phyloP scores from a whole-genome alignment of 1,139 yeast species.

The Yamadazyma mexicana region DNA sequence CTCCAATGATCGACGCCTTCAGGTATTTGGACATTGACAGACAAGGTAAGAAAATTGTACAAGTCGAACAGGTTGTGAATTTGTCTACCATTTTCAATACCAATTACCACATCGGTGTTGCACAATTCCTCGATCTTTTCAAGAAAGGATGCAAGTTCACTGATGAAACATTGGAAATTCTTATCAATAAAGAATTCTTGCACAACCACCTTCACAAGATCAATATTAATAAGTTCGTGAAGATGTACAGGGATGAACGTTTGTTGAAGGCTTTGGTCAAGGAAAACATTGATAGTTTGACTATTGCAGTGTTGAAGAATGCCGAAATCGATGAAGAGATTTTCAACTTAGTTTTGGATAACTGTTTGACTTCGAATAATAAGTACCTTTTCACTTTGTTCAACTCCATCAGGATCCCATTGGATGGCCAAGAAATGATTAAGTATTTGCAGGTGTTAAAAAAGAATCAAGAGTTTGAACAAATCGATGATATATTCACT shows the following conservation, averaged over 20 bases:
- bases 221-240: conserved; percentile 24
- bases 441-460: conserved; percentile 8
- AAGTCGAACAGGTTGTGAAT: conserved; percentile 20
- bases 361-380: conserved; percentile 11
- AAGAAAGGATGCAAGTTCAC: conserved; percentile 31
- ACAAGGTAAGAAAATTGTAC: not conserved
- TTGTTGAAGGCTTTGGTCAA: conserved; percentile 24
- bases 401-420: not conserved
- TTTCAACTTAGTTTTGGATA: conserved; percentile 7
- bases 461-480: conserved; percentile 8
- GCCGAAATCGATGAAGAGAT: conserved; percentile 9
- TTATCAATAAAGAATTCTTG: conserved; percentile 32
- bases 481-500: conserved; percentile 6
- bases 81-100: conserved; percentile 31
- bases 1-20: conserved; percentile 23
- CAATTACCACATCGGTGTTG: conserved; percentile 29
- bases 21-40: conserved; percentile 13
- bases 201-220: conserved; percentile 21
- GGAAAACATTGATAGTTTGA: conserved; percentile 28
- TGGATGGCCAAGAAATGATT: conserved; percentile 6
- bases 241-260: conserved; percentile 17
- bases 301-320: conserved; percentile 22
- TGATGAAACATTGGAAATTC: conserved; percentile 33
- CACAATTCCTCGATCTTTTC: conserved; percentile 28
- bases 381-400: conserved; percentile 12